Evolutionary conservation across 2,329 filamentous ascomycete species (phyloP), one percentile per base, ranked within the genome.

Genomic region (Kalaharituber pfeilii): DNA sequence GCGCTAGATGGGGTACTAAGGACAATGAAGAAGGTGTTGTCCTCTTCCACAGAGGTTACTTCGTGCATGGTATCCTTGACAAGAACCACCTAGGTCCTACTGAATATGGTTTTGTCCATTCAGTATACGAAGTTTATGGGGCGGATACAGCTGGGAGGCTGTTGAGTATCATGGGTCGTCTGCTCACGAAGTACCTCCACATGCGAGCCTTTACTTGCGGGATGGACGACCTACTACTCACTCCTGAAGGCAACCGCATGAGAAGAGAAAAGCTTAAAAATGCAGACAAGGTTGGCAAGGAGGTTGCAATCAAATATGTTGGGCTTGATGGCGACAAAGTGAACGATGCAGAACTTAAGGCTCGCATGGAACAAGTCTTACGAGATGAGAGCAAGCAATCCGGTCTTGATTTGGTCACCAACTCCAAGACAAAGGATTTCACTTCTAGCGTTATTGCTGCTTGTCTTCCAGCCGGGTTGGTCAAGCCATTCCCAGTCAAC

Each of bases 121-220:
- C 87, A 1, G 78, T 96, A 22, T 89, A 98, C 65, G 91, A 98
- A 66, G 79, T 88, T 1, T 95, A 95, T 66, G 91, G 93, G 1
- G 83, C 91, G 55, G 82, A 82, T 15, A 76, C 83, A 59, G 89
- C 91, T 20, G 89, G 91, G 29, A 86, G 86, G 65, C 73, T 94
- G 8, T 77, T 98, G 53, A 93, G 87, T 72, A 83, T 89, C 62
- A 75, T 98, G 53, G 91, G 91, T 53, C 80, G 91, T 54, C 74
- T 98, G 25, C 71, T 98, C 59, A 98, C 91, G 0, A 83, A 88
- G 64, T 82, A 88, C 60, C 75, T 96, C 57, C 85, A 91, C 65
- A 94, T 95, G 81, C 78, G 88, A 51, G 91, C 89, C 1, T 96
- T 96, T 67, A 91, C 86, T 60, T 98, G 91, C 68, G 93, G 93